phyloP scores from a whole-genome alignment of 805 yeast species.

The Geotrichum ghanense region DNA sequence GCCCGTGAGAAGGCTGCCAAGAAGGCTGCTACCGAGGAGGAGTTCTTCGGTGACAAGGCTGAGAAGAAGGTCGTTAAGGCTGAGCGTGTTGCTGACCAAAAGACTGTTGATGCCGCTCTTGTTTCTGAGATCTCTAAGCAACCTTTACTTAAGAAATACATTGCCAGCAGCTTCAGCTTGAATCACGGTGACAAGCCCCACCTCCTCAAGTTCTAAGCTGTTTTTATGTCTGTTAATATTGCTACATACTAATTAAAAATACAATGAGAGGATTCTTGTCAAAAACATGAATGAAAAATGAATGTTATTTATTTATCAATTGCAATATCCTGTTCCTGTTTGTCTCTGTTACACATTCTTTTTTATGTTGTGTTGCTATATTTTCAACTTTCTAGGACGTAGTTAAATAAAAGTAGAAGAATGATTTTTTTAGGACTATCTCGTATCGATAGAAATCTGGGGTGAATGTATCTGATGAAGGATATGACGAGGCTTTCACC shows the following conservation, averaged over 20 bases:
- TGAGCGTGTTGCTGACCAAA: slow-evolving; percentile 95
- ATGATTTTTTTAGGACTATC: no score
- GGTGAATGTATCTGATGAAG: no score
- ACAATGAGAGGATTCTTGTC: slow-evolving; percentile 1
- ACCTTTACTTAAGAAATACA: slow-evolving; percentile 93
- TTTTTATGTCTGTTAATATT: slow-evolving; percentile 5
- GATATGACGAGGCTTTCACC: no score
- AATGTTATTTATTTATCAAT: no score
- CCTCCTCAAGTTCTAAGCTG: slow-evolving; percentile 81
- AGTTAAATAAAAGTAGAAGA: no score
- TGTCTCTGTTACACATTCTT: no score
- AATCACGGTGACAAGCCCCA: slow-evolving; percentile 98
- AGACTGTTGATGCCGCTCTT: slow-evolving; percentile 84
- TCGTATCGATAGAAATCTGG: no score
- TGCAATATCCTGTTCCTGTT: no score
- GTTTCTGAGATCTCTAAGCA: slow-evolving; percentile 93
- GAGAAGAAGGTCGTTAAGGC: slow-evolving; percentile 83
- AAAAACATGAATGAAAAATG: no score
- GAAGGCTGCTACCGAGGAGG: slow-evolving; percentile 74
- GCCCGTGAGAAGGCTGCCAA: slow-evolving; percentile 85
- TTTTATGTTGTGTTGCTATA: no score
- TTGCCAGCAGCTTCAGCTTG: slow-evolving; percentile 90
- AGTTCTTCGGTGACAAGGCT: slow-evolving; percentile 67
- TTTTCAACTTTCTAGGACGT: no score
- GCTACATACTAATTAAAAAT: slow-evolving; percentile 6